Evolutionary conservation across 2,329 filamentous ascomycete species (phyloP), one percentile per base, ranked within the genome.

Genomic region (Monilinia vaccinii-corymbosi): DNA sequence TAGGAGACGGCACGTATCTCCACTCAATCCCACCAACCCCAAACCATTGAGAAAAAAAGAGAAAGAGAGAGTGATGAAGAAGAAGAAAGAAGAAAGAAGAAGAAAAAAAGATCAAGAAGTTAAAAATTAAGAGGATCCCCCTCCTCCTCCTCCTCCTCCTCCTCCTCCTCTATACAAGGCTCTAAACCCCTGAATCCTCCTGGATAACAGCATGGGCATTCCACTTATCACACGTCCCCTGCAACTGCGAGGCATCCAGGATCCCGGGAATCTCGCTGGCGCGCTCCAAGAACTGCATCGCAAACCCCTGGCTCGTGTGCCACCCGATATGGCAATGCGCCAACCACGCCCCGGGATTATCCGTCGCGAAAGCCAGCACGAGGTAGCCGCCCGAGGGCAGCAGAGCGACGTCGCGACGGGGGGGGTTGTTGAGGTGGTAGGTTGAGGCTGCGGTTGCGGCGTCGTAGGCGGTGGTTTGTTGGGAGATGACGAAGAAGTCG

Each of bases 261-360:
- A 65, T 31, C 8, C 40, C 53, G 1, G 42, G 34, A 1, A 71
- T 67, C 34, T 71, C 67, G n/a, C 64, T 61, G 14, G 66, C 65
- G 3, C 66, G 60, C 51, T 73, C 76, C 11, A 82, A 66, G 63
- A 82, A 77, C 65, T 79, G 76, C 13, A 76, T 61, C 18, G 79
- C 72, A 55, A 82, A 75, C 4, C 80, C 80, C 6, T 74, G 75
- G 1, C 77, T 78, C 0, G 76, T 75, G 65, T 83, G 81, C 79
- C 79, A 83, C 3, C 65, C 68, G 40, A 61, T 66, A 61, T 71
- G 69, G 50, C 69, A 71, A 58, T 71, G 69, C 47, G 56, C 49
- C 21, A 64, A 38, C 63, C 63, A 64, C 0, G 63, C 47, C 5
- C 66, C 66, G 1, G 65, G 65, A 40, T 68, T 68, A 47, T 68